phyloP scores from a whole-genome alignment of 768 basidiomycete genomes.

The Naematelia encephala region DNA sequence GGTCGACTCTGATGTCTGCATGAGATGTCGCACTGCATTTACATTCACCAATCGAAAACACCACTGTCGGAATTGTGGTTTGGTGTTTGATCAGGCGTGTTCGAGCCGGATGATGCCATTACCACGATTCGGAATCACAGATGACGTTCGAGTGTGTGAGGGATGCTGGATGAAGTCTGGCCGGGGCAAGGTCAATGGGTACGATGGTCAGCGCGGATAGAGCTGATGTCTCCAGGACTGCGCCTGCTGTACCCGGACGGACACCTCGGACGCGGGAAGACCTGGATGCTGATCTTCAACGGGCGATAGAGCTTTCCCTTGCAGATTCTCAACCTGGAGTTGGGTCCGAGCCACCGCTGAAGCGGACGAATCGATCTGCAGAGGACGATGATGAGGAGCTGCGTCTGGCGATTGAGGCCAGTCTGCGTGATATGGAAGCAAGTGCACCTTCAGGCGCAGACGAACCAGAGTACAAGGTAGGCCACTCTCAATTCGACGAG shows the following conservation, averaged over 20 bases:
- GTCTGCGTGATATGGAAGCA: slow-evolving; percentile 70
- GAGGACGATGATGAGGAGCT: slow-evolving; percentile 92
- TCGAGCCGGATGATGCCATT: slow-evolving; percentile 77
- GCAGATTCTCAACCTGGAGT: slow-evolving; percentile 66
- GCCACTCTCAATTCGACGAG: slow-evolving; percentile 18
- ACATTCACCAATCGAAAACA: slow-evolving; percentile 96
- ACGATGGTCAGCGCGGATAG: background rate
- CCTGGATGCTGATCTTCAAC: slow-evolving; percentile 82
- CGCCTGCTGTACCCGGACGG: slow-evolving; percentile 48
- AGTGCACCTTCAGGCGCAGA: slow-evolving; percentile 70
- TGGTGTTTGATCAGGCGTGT: slow-evolving; percentile 91
- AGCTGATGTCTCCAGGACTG: slow-evolving; percentile 22
- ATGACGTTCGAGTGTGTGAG: slow-evolving; percentile 92
- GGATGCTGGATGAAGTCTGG: slow-evolving; percentile 73
- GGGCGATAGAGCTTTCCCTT: slow-evolving; percentile 86
- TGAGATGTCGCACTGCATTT: slow-evolving; percentile 85
- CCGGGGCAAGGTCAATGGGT: slow-evolving; percentile 28
- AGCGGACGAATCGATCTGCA: slow-evolving; percentile 51
- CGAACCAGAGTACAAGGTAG: slow-evolving; percentile 46
- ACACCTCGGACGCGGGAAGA: slow-evolving; percentile 58
- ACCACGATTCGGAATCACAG: slow-evolving; percentile 87
- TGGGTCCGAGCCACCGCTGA: slow-evolving; percentile 60
- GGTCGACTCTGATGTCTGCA: slow-evolving; percentile 93
- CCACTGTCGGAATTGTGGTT: slow-evolving; percentile 96
- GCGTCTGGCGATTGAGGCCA: slow-evolving; percentile 90